Evolutionary conservation across 2,329 filamentous ascomycete species (phyloP).

Genomic region (Aureobasidium subglaciale): DNA sequence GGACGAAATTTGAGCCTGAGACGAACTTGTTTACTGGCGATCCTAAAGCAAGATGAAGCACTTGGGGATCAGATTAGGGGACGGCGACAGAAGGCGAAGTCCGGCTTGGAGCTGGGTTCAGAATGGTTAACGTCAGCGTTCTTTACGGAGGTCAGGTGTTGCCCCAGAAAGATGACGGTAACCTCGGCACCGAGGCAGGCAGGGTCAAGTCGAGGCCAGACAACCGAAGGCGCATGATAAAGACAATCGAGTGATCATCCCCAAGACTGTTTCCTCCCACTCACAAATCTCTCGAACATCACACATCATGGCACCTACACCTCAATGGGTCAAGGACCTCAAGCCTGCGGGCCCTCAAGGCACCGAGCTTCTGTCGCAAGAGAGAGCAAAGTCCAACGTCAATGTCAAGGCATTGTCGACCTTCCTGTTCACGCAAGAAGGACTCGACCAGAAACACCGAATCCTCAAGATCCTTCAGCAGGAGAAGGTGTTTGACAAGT

Average conservation of each 20-base stretch:
- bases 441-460: conserved; percentile 52
- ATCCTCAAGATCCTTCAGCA: conserved; percentile 58
- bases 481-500: conserved; percentile 70
- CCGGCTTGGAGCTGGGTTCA: background rate
- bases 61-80: too few relatives aligned
- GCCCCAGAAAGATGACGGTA: background rate
- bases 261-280: background rate
- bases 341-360: conserved; percentile 62
- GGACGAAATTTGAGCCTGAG: too few relatives aligned
- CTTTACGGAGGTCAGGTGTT: background rate
- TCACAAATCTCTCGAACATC: background rate
- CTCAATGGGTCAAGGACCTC: conserved; percentile 60
- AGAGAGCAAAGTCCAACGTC: conserved; percentile 61
- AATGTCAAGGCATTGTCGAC: conserved; percentile 60
- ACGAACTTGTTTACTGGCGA: too few relatives aligned
- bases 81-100: background rate
- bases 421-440: conserved; percentile 62
- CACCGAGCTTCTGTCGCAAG: conserved; percentile 59
- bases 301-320: conserved; percentile 25
- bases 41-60: too few relatives aligned
- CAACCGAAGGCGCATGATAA: conserved; percentile 3
- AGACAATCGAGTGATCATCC: conserved; percentile 5
- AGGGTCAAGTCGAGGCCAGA: background rate
- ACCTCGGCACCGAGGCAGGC: conserved; percentile 12
- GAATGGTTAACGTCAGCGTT: background rate